Evolutionary conservation across 2,329 filamentous ascomycete species (phyloP).

Genomic region (Apiospora koreana): DNA sequence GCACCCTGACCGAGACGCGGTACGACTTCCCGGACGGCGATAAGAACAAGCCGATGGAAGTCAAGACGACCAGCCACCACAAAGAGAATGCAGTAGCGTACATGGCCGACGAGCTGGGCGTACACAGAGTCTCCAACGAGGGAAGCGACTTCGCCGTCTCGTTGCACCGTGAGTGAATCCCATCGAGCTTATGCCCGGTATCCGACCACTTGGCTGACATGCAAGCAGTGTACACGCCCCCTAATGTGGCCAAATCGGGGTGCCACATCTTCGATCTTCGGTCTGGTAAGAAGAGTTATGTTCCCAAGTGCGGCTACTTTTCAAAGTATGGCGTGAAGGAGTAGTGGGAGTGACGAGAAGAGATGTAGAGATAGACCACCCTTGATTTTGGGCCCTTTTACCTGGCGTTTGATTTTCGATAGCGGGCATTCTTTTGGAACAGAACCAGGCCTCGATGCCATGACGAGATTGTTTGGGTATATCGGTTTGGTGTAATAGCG

Average conservation of each 20-base stretch:
- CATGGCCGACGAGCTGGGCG: constrained; percentile 86
- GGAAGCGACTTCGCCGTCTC: constrained; percentile 79
- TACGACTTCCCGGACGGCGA: constrained; percentile 68
- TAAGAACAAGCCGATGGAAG: constrained; percentile 56
- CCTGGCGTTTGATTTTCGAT: neutral
- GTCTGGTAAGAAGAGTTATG: constrained; percentile 73
- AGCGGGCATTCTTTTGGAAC: neutral
- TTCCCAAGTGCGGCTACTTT: constrained; percentile 71
- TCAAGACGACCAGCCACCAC: constrained; percentile 69
- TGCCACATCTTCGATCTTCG: constrained; percentile 79
- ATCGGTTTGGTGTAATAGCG: neutral
- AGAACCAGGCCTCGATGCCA: neutral
- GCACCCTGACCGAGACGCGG: constrained; percentile 77
- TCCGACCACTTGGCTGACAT: constrained; percentile 23
- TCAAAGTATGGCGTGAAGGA: constrained; percentile 55
- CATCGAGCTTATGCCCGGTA: constrained; percentile 8
- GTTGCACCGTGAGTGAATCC: constrained; percentile 62
- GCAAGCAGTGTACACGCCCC: constrained; percentile 73
- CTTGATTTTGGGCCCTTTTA: neutral
- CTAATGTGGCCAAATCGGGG: constrained; percentile 80
- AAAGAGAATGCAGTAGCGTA: constrained; percentile 77
- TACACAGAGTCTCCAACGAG: constrained; percentile 81
- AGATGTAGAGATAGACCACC: neutral
- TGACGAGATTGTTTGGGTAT: neutral
- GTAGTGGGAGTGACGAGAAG: neutral